phyloP scores from a whole-genome alignment of 495 filamentous ascomycete genomes.

The Penicillium argentinense region DNA sequence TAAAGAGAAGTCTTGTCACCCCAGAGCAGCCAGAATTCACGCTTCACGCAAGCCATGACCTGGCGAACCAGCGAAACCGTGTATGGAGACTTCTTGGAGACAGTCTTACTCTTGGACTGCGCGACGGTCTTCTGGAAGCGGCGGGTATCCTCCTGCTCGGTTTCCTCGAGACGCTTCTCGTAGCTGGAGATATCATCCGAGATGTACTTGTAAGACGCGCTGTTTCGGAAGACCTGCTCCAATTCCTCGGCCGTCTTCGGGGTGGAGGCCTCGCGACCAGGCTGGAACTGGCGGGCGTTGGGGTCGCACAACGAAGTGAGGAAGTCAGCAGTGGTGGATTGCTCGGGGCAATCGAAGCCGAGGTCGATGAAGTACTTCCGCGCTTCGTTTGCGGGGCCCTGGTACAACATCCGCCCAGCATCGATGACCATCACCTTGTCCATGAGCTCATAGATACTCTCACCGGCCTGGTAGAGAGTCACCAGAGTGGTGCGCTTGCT shows the following conservation, averaged over 20 bases:
- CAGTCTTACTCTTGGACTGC: slow-evolving; percentile 64
- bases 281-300: slow-evolving; percentile 62
- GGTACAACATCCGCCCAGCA: slow-evolving; percentile 63
- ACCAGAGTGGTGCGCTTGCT: slow-evolving; percentile 78
- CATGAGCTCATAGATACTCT: slow-evolving; percentile 81
- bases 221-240: slow-evolving; percentile 57
- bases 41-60: slow-evolving; percentile 66
- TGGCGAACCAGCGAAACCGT: slow-evolving; percentile 70
- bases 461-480: slow-evolving; percentile 80
- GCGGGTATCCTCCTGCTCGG: slow-evolving; percentile 61
- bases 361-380: slow-evolving; percentile 68
- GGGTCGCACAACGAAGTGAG: slow-evolving; percentile 77
- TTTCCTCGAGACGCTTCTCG: slow-evolving; percentile 59
- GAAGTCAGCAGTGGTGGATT: slow-evolving; percentile 73
- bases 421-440: slow-evolving; percentile 73
- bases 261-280: slow-evolving; percentile 61
- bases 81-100: slow-evolving; percentile 67
- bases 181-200: slow-evolving; percentile 58
- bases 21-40: slow-evolving; percentile 74
- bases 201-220: slow-evolving; percentile 52
- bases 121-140: slow-evolving; percentile 69
- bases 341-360: slow-evolving; percentile 64
- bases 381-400: slow-evolving; percentile 61
- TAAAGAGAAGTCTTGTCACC: slow-evolving; percentile 72
- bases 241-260: slow-evolving; percentile 65